A percentile compares a stretch with the other conserved stretches of the same genome.
These are phyloP conservation scores for Metarhizium guizhouense DNA, from an alignment of 2,329 filamentous ascomycete genomes.

Conservation along the genomic window DNA sequence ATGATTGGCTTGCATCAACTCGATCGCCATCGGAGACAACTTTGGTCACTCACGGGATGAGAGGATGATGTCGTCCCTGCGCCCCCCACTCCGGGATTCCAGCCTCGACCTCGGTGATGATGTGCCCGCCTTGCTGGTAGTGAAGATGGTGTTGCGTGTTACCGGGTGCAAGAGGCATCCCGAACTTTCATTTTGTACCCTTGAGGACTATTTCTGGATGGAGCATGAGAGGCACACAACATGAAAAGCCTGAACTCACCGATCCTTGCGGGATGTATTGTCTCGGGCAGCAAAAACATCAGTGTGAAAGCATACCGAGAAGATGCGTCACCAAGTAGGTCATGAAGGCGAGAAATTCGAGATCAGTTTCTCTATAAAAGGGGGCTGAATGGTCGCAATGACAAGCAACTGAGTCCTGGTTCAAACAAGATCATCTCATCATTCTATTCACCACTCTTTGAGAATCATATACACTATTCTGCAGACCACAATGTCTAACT, in stretches of 20 bases:
- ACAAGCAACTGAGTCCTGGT: not conserved
- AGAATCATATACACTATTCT: not conserved
- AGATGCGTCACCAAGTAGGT: not conserved
- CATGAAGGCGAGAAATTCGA: not conserved
- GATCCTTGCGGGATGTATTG: constrained; percentile 5
- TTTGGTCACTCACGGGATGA: constrained; percentile 1
- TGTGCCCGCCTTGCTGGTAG: not conserved
- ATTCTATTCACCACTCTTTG: not conserved
- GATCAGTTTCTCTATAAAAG: not conserved
- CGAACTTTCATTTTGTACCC: not conserved
- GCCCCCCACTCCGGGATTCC: not conserved
- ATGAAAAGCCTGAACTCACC: constrained; percentile 15
- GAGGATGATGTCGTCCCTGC: not conserved
- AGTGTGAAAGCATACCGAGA: not conserved
- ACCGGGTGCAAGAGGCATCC: not conserved
- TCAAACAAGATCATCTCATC: not conserved
- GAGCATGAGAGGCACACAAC: constrained; percentile 8
- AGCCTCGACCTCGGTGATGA: not conserved
- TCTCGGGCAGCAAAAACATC: constrained; percentile 15
- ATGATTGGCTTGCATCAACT: not conserved
- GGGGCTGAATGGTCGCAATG: not conserved
- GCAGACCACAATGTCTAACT: not conserved
- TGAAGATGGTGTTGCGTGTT: not conserved
- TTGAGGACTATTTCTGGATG: not conserved
- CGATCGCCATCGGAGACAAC: not conserved